phyloP scores from a whole-genome alignment of 1,139 yeast species.

The Suhomyces bribrorum region DNA sequence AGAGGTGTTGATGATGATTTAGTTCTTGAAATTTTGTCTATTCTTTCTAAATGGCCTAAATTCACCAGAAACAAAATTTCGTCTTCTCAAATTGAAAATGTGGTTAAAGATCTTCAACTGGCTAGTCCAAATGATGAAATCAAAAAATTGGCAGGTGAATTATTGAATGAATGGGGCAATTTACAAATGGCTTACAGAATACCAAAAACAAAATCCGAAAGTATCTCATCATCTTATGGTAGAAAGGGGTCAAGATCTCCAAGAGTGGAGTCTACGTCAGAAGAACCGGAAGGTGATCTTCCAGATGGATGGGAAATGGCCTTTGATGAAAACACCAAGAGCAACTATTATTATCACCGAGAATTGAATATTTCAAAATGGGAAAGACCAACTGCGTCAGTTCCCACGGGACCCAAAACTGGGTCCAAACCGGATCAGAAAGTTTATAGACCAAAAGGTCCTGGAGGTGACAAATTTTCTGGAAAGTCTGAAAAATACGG shows the following conservation, averaged over 20 bases:
- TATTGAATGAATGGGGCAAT: conserved; percentile 70
- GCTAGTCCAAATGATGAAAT: conserved; percentile 36
- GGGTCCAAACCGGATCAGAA: not conserved
- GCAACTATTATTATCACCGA: conserved; percentile 56
- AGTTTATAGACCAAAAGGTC: conserved; percentile 2
- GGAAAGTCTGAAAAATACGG: not conserved
- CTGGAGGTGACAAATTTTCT: conserved; percentile 1
- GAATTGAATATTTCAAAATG: conserved; percentile 52
- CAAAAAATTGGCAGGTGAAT: conserved; percentile 35
- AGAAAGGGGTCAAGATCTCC: conserved; percentile 26
- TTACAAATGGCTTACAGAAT: conserved; percentile 84
- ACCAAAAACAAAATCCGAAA: conserved; percentile 46
- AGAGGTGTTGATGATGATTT: conserved; percentile 37
- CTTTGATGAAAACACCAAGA: conserved; percentile 39
- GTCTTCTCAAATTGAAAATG: conserved; percentile 73
- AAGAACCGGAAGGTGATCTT: conserved; percentile 18
- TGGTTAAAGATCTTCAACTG: conserved; percentile 49
- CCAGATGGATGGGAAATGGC: conserved; percentile 61
- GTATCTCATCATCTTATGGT: conserved; percentile 31
- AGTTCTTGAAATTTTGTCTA: conserved; percentile 50
- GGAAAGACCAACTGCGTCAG: conserved; percentile 51
- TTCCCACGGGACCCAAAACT: conserved; percentile 29
- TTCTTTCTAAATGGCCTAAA: conserved; percentile 75
- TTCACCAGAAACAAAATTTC: conserved; percentile 79
- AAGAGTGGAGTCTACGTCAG: conserved; percentile 6